Evolutionary conservation across 495 filamentous ascomycete genomes (phyloP), one percentile per base, ranked within the genome.

Genomic region (Hypoxylon perforatum): DNA sequence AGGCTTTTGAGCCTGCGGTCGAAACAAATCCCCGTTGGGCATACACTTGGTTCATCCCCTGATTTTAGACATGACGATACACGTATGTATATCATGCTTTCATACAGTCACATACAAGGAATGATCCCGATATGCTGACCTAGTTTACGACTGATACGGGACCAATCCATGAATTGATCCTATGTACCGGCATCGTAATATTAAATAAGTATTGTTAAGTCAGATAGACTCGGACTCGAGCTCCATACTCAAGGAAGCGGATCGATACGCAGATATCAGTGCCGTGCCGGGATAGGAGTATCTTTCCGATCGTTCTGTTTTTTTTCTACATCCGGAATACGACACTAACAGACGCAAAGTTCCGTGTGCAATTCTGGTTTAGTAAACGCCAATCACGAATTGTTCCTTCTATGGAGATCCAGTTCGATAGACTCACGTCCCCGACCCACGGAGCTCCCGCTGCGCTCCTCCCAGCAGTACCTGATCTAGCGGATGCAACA

Each of bases 211-310:
- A 28, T 28, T 28, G 3, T 7, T 28, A 7, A 38, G n/a, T 49
- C 46, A 52, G 45, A n/a, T n/a, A n/a, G n/a, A n/a, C 47, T 23
- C 45, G 61, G 52, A 52, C 36, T 57, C 46, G 53, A 28, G 25
- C 25, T 28, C 25, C 25, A 3, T 52, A 38, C 50, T 49, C 49
- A 4, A 25, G 28, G 17, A 19, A 36, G 38, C 61, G 61, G 61
- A 52, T 64, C 57, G 61, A 28, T 28, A 28, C 7, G 25, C 7
- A 7, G 3, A 12, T 57, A 57, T 56, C 53, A 17, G 49, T 23
- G 25, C 25, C 7, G 7, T 7, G 25, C 25, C 25, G 25, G 25
- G 25, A 3, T 28, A 28, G 25, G 25, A 28, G 25, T 28, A 28
- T 28, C 25, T 28, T 7, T 28, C 7, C 25, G 25, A 28, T 28